Conservation (phyloP, 83 land plant genomes). For the Isoetes engelmannii region DNA sequence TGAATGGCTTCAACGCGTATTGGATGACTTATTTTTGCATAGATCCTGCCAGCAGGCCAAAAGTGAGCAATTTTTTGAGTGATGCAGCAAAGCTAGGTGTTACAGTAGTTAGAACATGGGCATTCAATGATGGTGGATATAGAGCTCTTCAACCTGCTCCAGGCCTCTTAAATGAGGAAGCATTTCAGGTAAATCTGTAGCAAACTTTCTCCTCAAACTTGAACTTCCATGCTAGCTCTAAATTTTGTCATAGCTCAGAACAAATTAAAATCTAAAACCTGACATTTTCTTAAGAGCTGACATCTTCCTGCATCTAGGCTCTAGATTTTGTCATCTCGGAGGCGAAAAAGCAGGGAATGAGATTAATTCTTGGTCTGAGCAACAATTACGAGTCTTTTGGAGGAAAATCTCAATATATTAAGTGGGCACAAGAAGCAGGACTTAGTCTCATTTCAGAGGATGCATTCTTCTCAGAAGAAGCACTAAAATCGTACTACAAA, state of each 20-base stretch:
- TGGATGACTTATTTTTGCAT: not conserved
- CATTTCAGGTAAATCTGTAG: not conserved
- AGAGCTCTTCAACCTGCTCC: not conserved
- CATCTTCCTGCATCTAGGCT: too few relatives aligned
- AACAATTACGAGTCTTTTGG: too few relatives aligned
- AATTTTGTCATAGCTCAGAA: not conserved
- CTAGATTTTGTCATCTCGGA: too few relatives aligned
- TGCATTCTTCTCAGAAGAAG: too few relatives aligned
- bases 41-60: not conserved
- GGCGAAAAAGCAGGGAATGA: not conserved
- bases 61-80: not conserved
- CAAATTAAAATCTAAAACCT: not conserved
- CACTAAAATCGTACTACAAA: too few relatives aligned
- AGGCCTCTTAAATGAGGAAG: not conserved
- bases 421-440: too few relatives aligned
- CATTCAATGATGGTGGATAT: slow-evolving; percentile 1
- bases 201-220: not conserved
- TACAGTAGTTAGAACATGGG: slow-evolving; percentile 5
- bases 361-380: too few relatives aligned
- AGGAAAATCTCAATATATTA: too few relatives aligned
- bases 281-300: not conserved
- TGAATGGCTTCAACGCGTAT: slow-evolving; percentile 9
- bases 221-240: not conserved
- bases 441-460: too few relatives aligned
- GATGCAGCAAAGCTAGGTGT: not conserved